Evolutionary conservation across 805 yeast species (phyloP).

Genomic region (Kodamaea neixiangensis): DNA sequence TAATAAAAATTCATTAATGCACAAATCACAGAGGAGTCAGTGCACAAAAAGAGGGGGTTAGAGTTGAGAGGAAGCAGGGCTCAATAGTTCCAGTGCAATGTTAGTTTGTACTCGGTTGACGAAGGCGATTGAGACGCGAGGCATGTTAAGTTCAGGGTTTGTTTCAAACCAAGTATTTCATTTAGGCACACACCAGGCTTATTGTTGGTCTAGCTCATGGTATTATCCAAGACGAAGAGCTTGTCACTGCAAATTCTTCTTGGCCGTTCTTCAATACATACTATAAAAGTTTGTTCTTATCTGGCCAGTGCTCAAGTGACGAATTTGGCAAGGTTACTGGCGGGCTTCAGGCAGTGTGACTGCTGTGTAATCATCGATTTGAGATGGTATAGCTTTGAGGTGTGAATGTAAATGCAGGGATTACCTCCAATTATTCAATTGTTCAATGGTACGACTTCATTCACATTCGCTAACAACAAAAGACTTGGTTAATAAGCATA

Average conservation of each 20-base stretch:
- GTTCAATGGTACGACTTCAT: no score
- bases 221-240: not conserved
- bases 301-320: not conserved
- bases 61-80: not conserved
- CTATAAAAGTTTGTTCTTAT: not conserved
- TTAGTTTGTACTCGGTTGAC: not conserved
- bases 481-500: no score
- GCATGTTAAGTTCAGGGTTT: not conserved
- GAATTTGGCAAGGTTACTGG: not conserved
- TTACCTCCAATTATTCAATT: no score
- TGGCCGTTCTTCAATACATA: not conserved
- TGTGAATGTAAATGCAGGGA: no score
- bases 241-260: not conserved
- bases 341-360: not conserved
- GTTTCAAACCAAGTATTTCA: not conserved
- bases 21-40: not conserved
- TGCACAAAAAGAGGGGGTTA: not conserved
- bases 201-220: not conserved
- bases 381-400: no score
- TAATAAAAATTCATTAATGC: no score
- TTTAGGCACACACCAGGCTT: not conserved
- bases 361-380: not conserved
- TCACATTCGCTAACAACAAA: no score
- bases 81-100: not conserved
- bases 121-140: not conserved